phyloP scores from a whole-genome alignment of 495 filamentous ascomycete genomes.

The Oidiodendron maius region DNA sequence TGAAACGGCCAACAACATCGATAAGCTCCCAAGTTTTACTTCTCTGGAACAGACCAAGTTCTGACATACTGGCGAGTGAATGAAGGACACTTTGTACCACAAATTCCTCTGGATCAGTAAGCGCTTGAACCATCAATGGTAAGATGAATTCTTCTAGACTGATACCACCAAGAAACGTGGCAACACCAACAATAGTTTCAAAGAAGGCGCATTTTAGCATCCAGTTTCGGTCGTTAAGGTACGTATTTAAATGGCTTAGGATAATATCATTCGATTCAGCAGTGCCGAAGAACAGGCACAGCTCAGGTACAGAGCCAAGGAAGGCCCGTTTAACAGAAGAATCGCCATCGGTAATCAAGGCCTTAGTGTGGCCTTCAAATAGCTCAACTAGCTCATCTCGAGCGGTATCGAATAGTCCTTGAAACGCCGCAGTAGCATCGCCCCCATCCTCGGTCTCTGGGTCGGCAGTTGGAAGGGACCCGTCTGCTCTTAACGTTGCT shows the following conservation, averaged over 20 bases:
- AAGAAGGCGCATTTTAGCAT: constrained; percentile 95
- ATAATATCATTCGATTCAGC: constrained; percentile 88
- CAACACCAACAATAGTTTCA: constrained; percentile 89
- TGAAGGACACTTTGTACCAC: constrained; percentile 88
- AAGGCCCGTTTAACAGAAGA: constrained; percentile 88
- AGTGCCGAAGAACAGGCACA: constrained; percentile 94
- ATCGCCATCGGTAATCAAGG: constrained; percentile 80
- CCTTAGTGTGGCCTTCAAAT: constrained; percentile 85
- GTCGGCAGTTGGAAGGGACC: constrained; percentile 70
- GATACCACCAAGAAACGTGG: constrained; percentile 78
- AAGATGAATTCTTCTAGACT: constrained; percentile 94
- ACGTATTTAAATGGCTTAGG: constrained; percentile 92
- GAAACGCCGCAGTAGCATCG: constrained; percentile 54
- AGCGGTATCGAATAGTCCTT: constrained; percentile 77
- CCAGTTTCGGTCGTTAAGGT: constrained; percentile 96
- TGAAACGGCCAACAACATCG: constrained; percentile 71
- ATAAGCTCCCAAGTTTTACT: constrained; percentile 83
- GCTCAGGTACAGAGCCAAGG: constrained; percentile 82
- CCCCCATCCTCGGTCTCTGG: constrained; percentile 73
- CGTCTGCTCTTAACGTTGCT: constrained; percentile 78
- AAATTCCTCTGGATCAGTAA: constrained; percentile 92
- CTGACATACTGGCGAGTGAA: constrained; percentile 83
- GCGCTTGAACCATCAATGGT: constrained; percentile 92
- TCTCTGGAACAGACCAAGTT: constrained; percentile 79
- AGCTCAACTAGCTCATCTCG: constrained; percentile 67